These are phyloP conservation scores for Wickerhamiella shivajii DNA, from an alignment of 805 yeast genomes.

Conservation along the genomic window DNA sequence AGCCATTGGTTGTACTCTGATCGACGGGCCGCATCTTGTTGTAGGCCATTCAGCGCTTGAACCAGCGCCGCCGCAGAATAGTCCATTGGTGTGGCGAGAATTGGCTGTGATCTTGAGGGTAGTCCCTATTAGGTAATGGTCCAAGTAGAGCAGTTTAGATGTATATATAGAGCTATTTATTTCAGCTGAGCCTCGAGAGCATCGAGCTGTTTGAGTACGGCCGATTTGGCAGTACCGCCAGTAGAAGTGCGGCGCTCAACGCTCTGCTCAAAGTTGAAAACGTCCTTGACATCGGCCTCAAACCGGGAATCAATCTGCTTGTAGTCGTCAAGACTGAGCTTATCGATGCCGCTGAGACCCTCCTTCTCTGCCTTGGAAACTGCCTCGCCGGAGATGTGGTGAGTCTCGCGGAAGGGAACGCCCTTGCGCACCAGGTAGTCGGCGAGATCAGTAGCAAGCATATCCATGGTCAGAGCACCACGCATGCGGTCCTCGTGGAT, in stretches of 20 bases:
- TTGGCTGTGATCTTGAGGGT: neutral
- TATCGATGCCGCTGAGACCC: slow-evolving; percentile 69
- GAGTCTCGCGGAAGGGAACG: slow-evolving; percentile 98
- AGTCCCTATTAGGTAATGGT: neutral
- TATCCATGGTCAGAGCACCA: slow-evolving; percentile 89
- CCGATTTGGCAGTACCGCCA: slow-evolving; percentile 92
- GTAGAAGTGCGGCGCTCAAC: slow-evolving; percentile 94
- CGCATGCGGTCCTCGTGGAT: slow-evolving; percentile 67
- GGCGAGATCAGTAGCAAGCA: slow-evolving; percentile 97
- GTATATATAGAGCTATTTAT: neutral
- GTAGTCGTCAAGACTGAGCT: slow-evolving; percentile 64
- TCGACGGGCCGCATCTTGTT: slow-evolving; percentile 15
- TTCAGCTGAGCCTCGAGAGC: slow-evolving; percentile 10
- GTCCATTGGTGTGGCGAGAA: slow-evolving; percentile 24
- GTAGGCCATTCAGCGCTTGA: slow-evolving; percentile 18
- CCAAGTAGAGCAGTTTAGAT: neutral
- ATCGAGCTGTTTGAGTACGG: slow-evolving; percentile 63
- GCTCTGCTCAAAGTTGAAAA: slow-evolving; percentile 84
- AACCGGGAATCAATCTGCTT: slow-evolving; percentile 69
- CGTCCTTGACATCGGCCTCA: slow-evolving; percentile 60
- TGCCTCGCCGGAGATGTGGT: slow-evolving; percentile 96
- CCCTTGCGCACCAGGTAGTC: slow-evolving; percentile 96
- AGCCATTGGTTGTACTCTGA: slow-evolving; percentile 39
- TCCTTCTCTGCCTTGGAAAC: slow-evolving; percentile 79
- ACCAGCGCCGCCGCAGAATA: too few species aligned